Base-by-base conservation (phyloP, 805 yeast species). In the Saccharomycopsis vini region DNA sequence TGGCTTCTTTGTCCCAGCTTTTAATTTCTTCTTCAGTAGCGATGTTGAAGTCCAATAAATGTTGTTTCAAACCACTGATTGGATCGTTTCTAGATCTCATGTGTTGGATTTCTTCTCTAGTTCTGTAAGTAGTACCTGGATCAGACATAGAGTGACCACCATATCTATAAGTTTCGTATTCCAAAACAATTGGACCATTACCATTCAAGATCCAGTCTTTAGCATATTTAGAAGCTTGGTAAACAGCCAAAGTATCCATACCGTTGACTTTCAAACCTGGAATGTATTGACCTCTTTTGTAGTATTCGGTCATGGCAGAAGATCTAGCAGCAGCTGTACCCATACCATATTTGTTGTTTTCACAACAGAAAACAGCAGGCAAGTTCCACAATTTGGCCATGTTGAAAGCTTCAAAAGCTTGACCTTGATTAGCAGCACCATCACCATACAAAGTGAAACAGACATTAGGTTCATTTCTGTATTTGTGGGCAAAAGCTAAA, bases 81-180 rank as follows among this genome's bases (percentile, higher is more conserved):
- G 97, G 97, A 67, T 92, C 98, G 66, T 84, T 88, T 75, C 87
- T 84, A 36, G 97, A 87, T 75, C 98, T 85, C 97, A 92, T 89
- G 74, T 90, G 90, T 73, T 89, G 97, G 56, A 92, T 92, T 74
- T 92, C 98, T 72, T 92, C 98, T 75, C 98, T 89, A 63, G 98
- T 92, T 79, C 98, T 84, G 81, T 92, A 92, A 55, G 98, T 92
- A 67, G 98, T 92, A 77, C 98, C 98, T 61, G 98, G 98, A 71
- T 92, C 98, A 56, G 97, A 90, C 97, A 92, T 92, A 56, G 98
- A 92, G 79, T 92, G 98, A 67, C 98, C 98, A 74, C 97, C 97
- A 67, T 92, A 92, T 77, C 98, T 84, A 73, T 92, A 92, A 57
- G 98, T 92, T 73, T 89, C 97, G 70, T 83, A 92, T 75, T 92